phyloP scores from a whole-genome alignment of 2,329 filamentous ascomycete species.

The Fusarium mundagurra region DNA sequence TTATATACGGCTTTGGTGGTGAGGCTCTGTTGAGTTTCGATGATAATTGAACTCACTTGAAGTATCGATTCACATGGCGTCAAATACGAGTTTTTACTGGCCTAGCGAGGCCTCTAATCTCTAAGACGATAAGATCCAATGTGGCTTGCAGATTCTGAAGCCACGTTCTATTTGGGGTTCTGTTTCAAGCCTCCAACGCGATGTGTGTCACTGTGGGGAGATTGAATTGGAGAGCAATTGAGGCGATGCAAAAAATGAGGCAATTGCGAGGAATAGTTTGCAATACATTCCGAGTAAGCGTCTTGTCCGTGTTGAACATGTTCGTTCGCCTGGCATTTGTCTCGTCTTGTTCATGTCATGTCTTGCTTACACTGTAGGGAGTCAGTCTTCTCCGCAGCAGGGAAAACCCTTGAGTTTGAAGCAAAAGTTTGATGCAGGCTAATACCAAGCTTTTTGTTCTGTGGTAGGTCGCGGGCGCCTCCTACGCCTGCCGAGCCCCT shows the following conservation, averaged over 20 bases:
- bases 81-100: not conserved
- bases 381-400: not conserved
- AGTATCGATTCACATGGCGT: not conserved
- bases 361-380: not conserved
- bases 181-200: slow-evolving; percentile 13
- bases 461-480: not conserved
- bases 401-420: not conserved
- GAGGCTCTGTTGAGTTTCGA: not conserved
- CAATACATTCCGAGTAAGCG: not conserved
- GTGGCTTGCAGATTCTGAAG: slow-evolving; percentile 8
- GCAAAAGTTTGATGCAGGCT: not conserved
- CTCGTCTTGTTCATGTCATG: not conserved
- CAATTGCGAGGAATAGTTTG: not conserved
- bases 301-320: not conserved
- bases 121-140: slow-evolving; percentile 5
- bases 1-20: not conserved
- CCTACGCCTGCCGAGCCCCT: not conserved
- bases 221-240: not conserved
- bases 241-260: not conserved
- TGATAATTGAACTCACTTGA: not conserved
- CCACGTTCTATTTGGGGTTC: slow-evolving; percentile 13
- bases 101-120: not conserved
- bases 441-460: not conserved
- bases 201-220: slow-evolving; percentile 1
- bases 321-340: not conserved